Conservation (phyloP, 495 filamentous ascomycete species). For the Cercophora sp. region DNA sequence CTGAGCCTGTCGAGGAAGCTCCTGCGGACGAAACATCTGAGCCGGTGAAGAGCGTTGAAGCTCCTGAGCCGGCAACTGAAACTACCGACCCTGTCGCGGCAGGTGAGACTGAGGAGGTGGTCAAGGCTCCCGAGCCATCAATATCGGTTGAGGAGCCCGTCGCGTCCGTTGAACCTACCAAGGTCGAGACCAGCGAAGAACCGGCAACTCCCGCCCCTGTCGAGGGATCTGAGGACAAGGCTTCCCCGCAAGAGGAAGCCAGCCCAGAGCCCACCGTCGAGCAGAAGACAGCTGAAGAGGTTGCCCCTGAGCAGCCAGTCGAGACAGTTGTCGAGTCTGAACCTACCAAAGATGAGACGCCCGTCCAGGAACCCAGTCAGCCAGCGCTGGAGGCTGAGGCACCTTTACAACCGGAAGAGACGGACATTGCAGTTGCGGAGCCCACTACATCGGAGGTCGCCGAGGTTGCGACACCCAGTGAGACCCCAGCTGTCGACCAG, state of each 20-base stretch:
- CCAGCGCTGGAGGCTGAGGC: not conserved
- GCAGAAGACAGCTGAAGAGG: not conserved
- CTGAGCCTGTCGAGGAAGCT: not conserved
- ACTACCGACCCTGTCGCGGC: not conserved
- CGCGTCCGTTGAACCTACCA: no score
- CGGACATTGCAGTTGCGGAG: constrained; percentile 1
- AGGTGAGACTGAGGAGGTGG: no score
- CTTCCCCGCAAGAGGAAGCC: no score
- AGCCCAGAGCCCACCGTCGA: no score
- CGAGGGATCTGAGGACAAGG: no score
- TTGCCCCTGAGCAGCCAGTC: not conserved
- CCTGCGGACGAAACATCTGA: not conserved
- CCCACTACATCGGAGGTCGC: not conserved
- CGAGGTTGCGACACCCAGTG: not conserved
- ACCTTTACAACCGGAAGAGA: not conserved
- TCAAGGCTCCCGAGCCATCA: no score
- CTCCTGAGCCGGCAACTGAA: not conserved
- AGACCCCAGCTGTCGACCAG: not conserved
- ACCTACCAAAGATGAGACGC: not conserved
- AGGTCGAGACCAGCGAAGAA: no score
- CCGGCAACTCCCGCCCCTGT: no score
- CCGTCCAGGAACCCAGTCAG: constrained; percentile 3
- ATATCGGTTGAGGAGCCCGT: no score
- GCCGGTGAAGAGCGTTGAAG: not conserved
- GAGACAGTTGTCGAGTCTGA: constrained; percentile 8